These are phyloP conservation scores for Trichoderma afroharzianum DNA, from an alignment of 2,329 filamentous ascomycete genomes.

Conservation along the genomic window DNA sequence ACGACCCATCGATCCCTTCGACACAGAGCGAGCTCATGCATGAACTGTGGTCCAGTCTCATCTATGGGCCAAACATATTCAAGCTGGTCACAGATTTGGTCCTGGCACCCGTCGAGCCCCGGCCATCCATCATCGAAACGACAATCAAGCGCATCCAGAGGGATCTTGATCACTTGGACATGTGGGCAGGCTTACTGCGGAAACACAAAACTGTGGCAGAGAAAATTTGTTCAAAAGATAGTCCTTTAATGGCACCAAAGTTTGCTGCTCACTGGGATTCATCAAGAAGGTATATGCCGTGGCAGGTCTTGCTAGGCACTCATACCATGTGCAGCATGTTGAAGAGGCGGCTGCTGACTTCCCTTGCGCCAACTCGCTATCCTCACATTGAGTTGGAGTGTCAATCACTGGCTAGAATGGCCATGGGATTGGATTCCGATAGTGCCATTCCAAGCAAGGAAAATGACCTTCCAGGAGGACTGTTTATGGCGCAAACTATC, in stretches of 20 bases:
- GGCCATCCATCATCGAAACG: background rate
- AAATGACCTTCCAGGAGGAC: background rate
- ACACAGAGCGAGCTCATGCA: background rate
- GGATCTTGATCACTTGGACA: background rate
- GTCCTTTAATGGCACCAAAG: background rate
- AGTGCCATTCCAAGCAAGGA: background rate
- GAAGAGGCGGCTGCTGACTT: background rate
- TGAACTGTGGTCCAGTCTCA: background rate
- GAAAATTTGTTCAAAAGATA: background rate
- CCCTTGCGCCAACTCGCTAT: background rate
- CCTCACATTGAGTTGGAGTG: background rate
- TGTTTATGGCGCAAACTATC: background rate
- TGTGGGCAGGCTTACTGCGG: background rate
- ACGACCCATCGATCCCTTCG: background rate
- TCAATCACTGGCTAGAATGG: background rate
- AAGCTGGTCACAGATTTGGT: background rate
- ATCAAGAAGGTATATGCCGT: background rate
- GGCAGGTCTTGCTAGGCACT: background rate
- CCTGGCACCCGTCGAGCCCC: background rate
- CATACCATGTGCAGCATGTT: background rate
- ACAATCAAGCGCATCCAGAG: background rate
- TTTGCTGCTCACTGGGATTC: background rate
- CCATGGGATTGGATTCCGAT: background rate
- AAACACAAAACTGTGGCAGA: background rate
- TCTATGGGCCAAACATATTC: background rate